These are phyloP conservation scores for Coemansia erecta DNA, from an alignment of 192 early-diverging fungal species.

Conservation along the genomic window DNA sequence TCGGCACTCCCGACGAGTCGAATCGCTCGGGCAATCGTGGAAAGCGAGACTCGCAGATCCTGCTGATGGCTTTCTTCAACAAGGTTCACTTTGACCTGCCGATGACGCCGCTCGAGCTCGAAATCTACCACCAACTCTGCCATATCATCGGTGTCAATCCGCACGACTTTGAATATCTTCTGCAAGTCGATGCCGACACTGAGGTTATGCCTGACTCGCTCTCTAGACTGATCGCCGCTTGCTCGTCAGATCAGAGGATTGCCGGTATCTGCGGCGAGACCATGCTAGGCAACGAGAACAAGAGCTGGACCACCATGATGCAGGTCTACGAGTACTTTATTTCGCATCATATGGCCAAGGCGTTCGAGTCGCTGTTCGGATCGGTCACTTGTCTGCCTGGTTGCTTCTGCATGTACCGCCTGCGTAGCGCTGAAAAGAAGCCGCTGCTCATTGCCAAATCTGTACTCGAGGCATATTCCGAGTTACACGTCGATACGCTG, in stretches of 20 bases:
- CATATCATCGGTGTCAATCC: conserved; percentile 86
- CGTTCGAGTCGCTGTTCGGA: too few relatives aligned
- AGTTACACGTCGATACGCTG: conserved; percentile 88
- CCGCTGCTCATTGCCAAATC: conserved; percentile 79
- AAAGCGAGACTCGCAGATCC: conserved; percentile 93
- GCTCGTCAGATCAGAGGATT: conserved; percentile 68
- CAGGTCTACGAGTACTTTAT: conserved; percentile 90
- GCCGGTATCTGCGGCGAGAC: conserved; percentile 92
- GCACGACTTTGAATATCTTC: conserved; percentile 66
- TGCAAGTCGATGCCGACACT: conserved; percentile 78
- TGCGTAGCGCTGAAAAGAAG: conserved; percentile 53
- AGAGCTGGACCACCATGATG: conserved; percentile 91
- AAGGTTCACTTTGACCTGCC: conserved; percentile 83
- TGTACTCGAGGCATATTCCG: conserved; percentile 80
- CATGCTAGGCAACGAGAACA: conserved; percentile 77
- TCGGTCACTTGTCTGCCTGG: conserved; percentile 79
- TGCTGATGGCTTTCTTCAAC: conserved; percentile 87
- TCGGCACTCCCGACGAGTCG: conserved; percentile 79
- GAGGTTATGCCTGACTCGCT: conserved; percentile 77
- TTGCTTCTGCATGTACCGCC: conserved; percentile 79
- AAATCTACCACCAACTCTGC: conserved; percentile 92
- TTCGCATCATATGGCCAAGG: conserved; percentile 82
- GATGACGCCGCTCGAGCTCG: conserved; percentile 87
- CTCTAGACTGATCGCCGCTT: conserved; percentile 77
- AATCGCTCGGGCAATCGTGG: conserved; percentile 86